Percentiles rank a stretch among this genome's conserved stretches.
These are phyloP conservation scores for Exophiala bonariae DNA, from an alignment of 2,329 filamentous ascomycete species.

Conservation along the genomic window DNA sequence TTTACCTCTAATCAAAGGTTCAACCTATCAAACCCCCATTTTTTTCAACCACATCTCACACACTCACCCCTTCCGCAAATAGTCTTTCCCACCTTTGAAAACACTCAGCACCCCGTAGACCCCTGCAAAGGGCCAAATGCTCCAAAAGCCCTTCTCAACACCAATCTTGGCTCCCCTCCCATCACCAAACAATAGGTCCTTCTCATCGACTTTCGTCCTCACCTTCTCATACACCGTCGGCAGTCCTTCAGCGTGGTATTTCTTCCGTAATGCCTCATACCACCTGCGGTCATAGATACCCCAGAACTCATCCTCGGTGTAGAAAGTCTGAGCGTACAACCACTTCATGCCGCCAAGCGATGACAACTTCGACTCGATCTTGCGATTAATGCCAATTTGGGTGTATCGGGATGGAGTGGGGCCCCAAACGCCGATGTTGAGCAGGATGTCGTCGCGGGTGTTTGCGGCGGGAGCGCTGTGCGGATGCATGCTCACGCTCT, in stretches of 20 bases:
- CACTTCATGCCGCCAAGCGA: constrained; percentile 78
- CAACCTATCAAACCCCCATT: no score
- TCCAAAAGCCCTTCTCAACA: constrained; percentile 23
- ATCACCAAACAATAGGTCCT: constrained; percentile 25
- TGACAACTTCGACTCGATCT: constrained; percentile 67
- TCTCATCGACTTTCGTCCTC: constrained; percentile 29
- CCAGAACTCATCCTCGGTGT: constrained; percentile 59
- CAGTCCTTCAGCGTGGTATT: constrained; percentile 38
- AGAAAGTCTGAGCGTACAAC: constrained; percentile 85
- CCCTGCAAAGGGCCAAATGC: constrained; percentile 25
- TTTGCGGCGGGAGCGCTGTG: constrained; percentile 8
- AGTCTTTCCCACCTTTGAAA: constrained; percentile 25
- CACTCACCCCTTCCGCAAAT: constrained; percentile 23
- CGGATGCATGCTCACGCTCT: constrained; percentile 18
- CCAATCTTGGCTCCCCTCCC: constrained; percentile 6
- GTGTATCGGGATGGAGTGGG: constrained; percentile 60
- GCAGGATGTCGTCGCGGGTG: constrained; percentile 32
- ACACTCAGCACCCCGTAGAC: constrained; percentile 24
- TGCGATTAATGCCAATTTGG: constrained; percentile 70
- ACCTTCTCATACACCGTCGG: constrained; percentile 42
- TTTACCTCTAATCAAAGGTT: no score
- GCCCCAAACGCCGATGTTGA: constrained; percentile 74
- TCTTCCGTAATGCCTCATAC: constrained; percentile 40
- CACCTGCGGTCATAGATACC: constrained; percentile 38
- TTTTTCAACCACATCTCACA: constrained; percentile 26